Conservation (phyloP, 305 asterid genomes). For the Fraxinus platypoda region DNA sequence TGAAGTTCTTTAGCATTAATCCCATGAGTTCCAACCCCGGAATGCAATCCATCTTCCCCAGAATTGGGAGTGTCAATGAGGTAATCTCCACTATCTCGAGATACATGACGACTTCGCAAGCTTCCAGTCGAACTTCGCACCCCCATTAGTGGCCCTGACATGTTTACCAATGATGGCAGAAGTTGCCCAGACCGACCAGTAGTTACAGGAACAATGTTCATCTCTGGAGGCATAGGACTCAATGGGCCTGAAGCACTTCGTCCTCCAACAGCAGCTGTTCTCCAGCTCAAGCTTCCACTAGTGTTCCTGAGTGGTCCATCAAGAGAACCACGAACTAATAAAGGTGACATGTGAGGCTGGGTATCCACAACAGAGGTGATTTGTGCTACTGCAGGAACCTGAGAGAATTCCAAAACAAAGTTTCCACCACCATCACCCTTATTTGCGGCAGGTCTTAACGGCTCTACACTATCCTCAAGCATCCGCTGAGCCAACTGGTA, state of each 20-base stretch:
- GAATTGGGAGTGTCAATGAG: slow-evolving; percentile 95
- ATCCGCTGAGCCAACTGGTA: slow-evolving; percentile 97
- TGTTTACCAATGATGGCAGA: slow-evolving; percentile 87
- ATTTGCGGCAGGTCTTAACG: slow-evolving; percentile 60
- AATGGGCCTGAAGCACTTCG: slow-evolving; percentile 98
- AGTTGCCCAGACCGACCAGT: slow-evolving; percentile 98
- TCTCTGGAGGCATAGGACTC: slow-evolving; percentile 93
- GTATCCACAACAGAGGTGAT: slow-evolving; percentile 72
- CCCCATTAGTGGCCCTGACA: slow-evolving; percentile 99
- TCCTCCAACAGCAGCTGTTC: slow-evolving; percentile 95
- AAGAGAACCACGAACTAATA: slow-evolving; percentile 94
- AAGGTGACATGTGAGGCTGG: slow-evolving; percentile 99
- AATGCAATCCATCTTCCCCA: slow-evolving; percentile 85
- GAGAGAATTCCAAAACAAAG: slow-evolving; percentile 86
- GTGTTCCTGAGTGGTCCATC: slow-evolving; percentile 95
- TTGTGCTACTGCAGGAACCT: slow-evolving; percentile 81
- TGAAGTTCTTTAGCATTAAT: slow-evolving; percentile 95
- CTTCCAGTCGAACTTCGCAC: slow-evolving; percentile 98
- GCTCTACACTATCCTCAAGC: slow-evolving; percentile 95
- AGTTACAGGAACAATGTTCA: slow-evolving; percentile 79
- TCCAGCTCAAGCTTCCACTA: slow-evolving; percentile 99
- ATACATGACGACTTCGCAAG: slow-evolving; percentile 93
- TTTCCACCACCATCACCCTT: slow-evolving; percentile 74
- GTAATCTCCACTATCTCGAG: slow-evolving; percentile 98
- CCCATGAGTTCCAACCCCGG: slow-evolving; percentile 64